Evolutionary conservation across 768 basidiomycete species (phyloP), one percentile per base, ranked within the genome.

Genomic region (Vararia minispora): DNA sequence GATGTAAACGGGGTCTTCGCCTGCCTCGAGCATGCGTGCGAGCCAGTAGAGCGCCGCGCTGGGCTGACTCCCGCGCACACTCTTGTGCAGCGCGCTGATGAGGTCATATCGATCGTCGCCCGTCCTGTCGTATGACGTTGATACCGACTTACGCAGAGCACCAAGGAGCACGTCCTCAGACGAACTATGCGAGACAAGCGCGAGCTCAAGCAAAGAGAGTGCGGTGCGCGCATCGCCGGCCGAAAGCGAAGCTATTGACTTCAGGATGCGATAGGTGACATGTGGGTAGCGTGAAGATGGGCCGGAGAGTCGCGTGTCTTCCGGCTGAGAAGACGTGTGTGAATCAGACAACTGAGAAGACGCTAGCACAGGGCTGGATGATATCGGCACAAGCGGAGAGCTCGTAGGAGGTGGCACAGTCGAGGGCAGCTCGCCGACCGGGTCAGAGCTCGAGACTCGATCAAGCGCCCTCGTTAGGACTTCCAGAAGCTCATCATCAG

Each of bases 11-110:
- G 87, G 82, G 56, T 90, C 86, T 54, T 88, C 86, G 14, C 85
- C 86, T 20, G 72, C 79, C 25, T 64, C 69, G 24, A 88, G 63
- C 86, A 88, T 88, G 35, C 83, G 71, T 8, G 86, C 85, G 16
- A 91, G 66, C 85, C 87, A 91, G 54, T 90, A 91, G 64, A 89
- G 60, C 5, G 87, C 87, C 0, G 85, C 88, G 49, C 68, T 68
- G 5, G 74, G 75, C 45, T 88, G 74, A 39, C 76, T 74, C 6
- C 85, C 88, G 24, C 88, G 70, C 24, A 90, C 70, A 41, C 74
- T 75, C 57, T 91, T 91, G 60, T 91, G 87, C 47, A 90, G 61
- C 3, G 81, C 86, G 23, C 77, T 81, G 47, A 86, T 87, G 74
- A 83, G 76, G 55, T 88, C 84, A 51, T 86, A 88, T 41, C 66